phyloP scores from a whole-genome alignment of 306 rosid species.

The Prunus armeniaca region DNA sequence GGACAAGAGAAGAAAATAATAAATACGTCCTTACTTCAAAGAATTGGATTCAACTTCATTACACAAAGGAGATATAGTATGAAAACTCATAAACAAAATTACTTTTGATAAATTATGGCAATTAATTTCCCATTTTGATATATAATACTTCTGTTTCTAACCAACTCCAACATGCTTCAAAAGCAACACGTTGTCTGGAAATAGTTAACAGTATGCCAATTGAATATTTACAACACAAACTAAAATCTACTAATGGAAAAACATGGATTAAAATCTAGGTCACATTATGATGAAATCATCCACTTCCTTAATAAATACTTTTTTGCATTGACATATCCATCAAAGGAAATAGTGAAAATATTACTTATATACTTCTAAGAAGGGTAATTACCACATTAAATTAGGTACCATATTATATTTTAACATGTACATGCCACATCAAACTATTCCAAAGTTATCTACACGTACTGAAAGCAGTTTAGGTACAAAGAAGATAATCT shows the following conservation, averaged over 20 bases:
- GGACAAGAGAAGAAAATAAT: background rate
- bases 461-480: constrained; percentile 16
- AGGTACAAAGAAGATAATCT: constrained; percentile 10
- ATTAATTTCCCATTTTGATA: background rate
- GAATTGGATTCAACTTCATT: background rate
- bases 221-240: background rate
- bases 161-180: constrained; percentile 7
- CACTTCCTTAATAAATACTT: background rate
- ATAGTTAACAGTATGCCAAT: constrained; percentile 5
- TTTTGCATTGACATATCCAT: background rate
- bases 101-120: background rate
- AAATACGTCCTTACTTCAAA: background rate
- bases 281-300: background rate
- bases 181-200: background rate
- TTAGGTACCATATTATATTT: background rate
- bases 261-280: background rate
- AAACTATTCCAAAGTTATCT: constrained; percentile 7
- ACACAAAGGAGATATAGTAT: background rate
- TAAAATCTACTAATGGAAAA: background rate
- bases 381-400: background rate
- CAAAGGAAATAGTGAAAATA: background rate
- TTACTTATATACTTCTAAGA: background rate
- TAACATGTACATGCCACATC: background rate
- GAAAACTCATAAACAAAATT: background rate
- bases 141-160: background rate